Evolutionary conservation across 495 filamentous ascomycete genomes (phyloP), one percentile per base, ranked within the genome.

Genomic region (Coniosporium apollinis): DNA sequence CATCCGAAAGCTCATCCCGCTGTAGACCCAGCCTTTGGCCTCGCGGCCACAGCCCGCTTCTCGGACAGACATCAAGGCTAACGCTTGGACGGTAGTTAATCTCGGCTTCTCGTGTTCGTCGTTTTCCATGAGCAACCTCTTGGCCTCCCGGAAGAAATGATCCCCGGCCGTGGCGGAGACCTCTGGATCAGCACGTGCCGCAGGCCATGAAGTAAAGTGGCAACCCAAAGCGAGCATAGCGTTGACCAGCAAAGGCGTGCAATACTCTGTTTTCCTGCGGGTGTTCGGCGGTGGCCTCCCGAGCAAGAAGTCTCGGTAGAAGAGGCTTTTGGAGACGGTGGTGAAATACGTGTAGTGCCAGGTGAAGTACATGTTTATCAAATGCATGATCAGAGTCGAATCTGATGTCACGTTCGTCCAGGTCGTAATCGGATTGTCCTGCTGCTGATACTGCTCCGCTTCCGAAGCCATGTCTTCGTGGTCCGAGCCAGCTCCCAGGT

Each of bases 261-360:
- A 97, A 54, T 96, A 92, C 15, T 72, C 62, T 0, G 69, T 75
- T 31, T 55, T 56, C 24, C 54, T 51, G 21, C 50, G 50, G 1
- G 51, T 49, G 25, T 50, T 52, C 14, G 61, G 59, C 7, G 68
- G 63, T 5, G 67, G 53, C 13, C 65, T 56, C 0, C 86, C 85
- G 2, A 64, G 65, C 10, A 73, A 47, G 47, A 94, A 96, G 50
- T 97, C 86, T 14, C 77, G 67, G 45, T 77, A 89, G 55, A 97
- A 97, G 18, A 94, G 66, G 24, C 63, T 69, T 54, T 80, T 91
- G n/a, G 86, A 86, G 4, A 96, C 67, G 0, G 81, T 87, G 8
- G 83, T 87, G 59, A 97, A 97, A 55, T 84, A 96, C 8, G 87
- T 78, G 52, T 96, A 97, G 47, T 97, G 89, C 84, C 89, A 97